Base-by-base conservation (phyloP, 768 basidiomycete genomes). In the Calocybe indica region DNA sequence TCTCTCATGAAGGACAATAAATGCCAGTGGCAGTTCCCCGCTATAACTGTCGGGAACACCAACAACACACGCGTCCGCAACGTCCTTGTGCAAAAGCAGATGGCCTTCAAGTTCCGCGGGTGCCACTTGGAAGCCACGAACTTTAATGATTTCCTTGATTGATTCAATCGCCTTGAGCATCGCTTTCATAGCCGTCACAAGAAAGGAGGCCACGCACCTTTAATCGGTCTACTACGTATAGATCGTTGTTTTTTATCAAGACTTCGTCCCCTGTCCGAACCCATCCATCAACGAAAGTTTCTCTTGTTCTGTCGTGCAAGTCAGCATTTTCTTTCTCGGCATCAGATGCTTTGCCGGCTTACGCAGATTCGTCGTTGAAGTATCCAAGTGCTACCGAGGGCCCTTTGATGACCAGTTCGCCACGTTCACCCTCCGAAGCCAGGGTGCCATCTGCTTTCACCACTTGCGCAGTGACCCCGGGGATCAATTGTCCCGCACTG, bases 231-330 rank as follows among this genome's bases (percentile, higher is more conserved):
- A 89, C 78, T 28, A 89, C 68, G 56, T 79, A 86, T 1, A 88
- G 58, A 51, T 88, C 83, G 8, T 74, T 71, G 44, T 78, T 69
- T 52, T 67, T 74, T 51, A 85, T 77, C 57, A 88, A 72, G 35
- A 87, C 85, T 60, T 86, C 83, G 56, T 87, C 85, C 1, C 84
- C 85, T 0, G 83, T 87, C 32, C 74, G 75, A 22, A 85, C 76
- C 83, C 83, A 82, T 30, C 71, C 82, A 52, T 82, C 67, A 5
- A 77, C 60, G 55, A 85, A 85, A 1, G 83, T 79, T 55, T 84
- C 81, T 41, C 73, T 74, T 2, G 83, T 81, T 10, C 83, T 86
- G 48, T 13, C 32, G 33, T 28, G 7, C 41, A 14, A 14, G 31
- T 5, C 53, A 53, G 50, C 57, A 60, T 14, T 29, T 12, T n/a